A percentile compares a stretch with the other conserved stretches of the same genome.
Evolutionary conservation across 208 protist species (phyloP).

Genomic region (Acanthamoeba castellanii): DNA sequence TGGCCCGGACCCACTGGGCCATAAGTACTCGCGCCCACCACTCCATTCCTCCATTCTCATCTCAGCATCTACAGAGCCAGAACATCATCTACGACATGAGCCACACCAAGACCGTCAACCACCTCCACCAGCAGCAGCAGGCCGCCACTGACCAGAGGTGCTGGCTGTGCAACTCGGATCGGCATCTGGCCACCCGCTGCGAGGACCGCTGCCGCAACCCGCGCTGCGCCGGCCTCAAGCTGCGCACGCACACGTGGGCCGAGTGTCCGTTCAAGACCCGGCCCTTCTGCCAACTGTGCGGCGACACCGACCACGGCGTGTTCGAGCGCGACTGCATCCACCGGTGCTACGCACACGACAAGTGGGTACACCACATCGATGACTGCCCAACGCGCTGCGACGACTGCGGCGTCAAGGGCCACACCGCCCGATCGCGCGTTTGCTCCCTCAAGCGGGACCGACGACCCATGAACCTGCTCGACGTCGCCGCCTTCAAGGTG

Average conservation of each 20-base stretch:
- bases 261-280: background rate
- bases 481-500: slow-evolving; percentile 3
- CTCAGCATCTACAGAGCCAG: too few relatives aligned
- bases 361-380: background rate
- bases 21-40: too few relatives aligned
- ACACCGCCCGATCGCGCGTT: background rate
- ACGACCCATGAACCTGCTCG: background rate
- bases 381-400: slow-evolving; percentile 5
- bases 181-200: background rate
- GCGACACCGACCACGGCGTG: background rate
- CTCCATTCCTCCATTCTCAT: too few relatives aligned
- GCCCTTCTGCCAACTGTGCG: slow-evolving; percentile 25
- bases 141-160: background rate
- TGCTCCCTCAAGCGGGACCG: background rate
- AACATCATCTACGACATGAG: background rate
- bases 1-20: too few relatives aligned
- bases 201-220: background rate
- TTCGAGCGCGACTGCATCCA: slow-evolving; percentile 1
- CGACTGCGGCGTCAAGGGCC: background rate
- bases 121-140: background rate
- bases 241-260: background rate
- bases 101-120: background rate
- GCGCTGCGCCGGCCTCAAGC: background rate
- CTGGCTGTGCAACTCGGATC: background rate
- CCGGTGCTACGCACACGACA: background rate